These are phyloP conservation scores for Solanum clarkiae DNA, from an alignment of 257 asterid species.

Conservation along the genomic window DNA sequence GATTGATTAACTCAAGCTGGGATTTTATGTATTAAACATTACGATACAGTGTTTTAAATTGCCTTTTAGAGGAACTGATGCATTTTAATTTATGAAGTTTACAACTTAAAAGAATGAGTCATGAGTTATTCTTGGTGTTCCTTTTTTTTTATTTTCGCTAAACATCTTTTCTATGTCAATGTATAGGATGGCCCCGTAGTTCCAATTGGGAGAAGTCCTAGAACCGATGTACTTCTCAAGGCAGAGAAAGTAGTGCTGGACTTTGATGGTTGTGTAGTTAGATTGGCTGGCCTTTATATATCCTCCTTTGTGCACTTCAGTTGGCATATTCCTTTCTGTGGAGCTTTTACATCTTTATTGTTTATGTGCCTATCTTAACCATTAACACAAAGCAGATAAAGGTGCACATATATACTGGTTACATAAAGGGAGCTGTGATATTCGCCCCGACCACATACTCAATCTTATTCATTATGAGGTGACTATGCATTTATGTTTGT, in stretches of 20 bases:
- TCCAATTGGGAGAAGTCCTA: constrained; percentile 78
- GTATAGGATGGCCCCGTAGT: constrained; percentile 70
- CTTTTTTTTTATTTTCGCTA: not conserved
- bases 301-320: constrained; percentile 33
- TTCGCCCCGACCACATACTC: constrained; percentile 90
- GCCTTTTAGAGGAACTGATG: not conserved
- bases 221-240: constrained; percentile 75
- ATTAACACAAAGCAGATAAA: constrained; percentile 63
- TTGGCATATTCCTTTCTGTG: not conserved
- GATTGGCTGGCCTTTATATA: constrained; percentile 98
- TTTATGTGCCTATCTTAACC: constrained; percentile 38
- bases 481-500: not conserved
- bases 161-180: not conserved
- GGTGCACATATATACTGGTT: constrained; percentile 87
- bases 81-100: not conserved
- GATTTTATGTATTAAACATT: not conserved
- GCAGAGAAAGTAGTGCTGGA: constrained; percentile 79
- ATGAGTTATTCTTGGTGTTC: not conserved
- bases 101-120: not conserved
- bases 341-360: not conserved
- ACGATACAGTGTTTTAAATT: not conserved
- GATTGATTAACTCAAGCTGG: not conserved
- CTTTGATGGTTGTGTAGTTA: constrained; percentile 73
- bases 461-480: constrained; percentile 96
- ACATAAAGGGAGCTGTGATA: constrained; percentile 56